Percentiles rank a stretch among this genome's conserved stretches.
Evolutionary conservation across 768 basidiomycete species (phyloP).

Genomic region (Fistulinella prunicolor): DNA sequence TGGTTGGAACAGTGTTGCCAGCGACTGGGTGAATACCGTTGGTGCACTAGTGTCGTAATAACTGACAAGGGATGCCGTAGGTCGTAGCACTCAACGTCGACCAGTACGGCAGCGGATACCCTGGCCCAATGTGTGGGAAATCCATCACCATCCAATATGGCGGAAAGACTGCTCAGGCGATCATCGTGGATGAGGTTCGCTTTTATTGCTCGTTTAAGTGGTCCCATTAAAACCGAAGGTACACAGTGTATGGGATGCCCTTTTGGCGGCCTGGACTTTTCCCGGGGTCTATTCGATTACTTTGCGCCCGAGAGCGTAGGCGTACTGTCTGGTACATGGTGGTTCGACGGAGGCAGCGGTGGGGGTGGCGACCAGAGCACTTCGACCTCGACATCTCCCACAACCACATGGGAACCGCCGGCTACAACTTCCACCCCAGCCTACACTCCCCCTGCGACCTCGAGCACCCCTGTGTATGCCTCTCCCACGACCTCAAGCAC

Average conservation of each 20-base stretch:
- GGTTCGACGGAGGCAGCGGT: constrained; percentile 41
- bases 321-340: constrained; percentile 63
- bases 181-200: constrained; percentile 60
- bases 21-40: constrained; percentile 43
- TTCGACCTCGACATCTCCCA: constrained; percentile 14
- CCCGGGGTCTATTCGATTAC: constrained; percentile 59
- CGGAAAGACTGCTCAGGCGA: constrained; percentile 57
- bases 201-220: background rate
- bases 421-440: constrained; percentile 22
- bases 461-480: constrained; percentile 15
- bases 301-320: constrained; percentile 51
- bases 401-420: constrained; percentile 20
- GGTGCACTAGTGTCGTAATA: background rate
- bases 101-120: constrained; percentile 59
- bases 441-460: constrained; percentile 18
- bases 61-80: constrained; percentile 27
- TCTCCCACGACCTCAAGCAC: constrained; percentile 23
- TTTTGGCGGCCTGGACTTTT: constrained; percentile 64
- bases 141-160: constrained; percentile 57
- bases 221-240: constrained; percentile 1
- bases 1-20: constrained; percentile 37
- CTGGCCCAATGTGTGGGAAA: constrained; percentile 62
- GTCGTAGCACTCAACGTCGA: constrained; percentile 52
- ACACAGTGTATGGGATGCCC: constrained; percentile 65
- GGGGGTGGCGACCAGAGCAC: constrained; percentile 17